Percentiles rank a stretch among this genome's conserved stretches.
These are phyloP conservation scores for Botrytis hyacinthi DNA, from an alignment of 2,329 filamentous ascomycete genomes.

Conservation along the genomic window DNA sequence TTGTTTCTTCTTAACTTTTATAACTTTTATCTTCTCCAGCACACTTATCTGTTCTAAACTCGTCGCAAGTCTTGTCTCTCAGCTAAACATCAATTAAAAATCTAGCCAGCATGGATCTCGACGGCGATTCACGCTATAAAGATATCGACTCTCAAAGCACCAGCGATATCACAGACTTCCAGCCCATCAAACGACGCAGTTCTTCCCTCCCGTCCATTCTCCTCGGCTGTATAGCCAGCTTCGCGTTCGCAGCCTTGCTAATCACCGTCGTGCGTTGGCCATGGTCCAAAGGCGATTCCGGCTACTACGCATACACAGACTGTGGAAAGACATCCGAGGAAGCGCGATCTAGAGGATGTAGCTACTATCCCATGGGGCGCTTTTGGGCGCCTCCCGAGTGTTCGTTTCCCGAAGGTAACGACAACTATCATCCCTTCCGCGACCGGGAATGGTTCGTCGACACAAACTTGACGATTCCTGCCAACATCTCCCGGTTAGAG, in stretches of 20 bases:
- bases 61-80: no score
- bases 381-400: neutral
- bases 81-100: no score
- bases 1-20: no score
- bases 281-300: neutral
- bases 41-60: no score
- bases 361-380: neutral
- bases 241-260: neutral
- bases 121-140: neutral
- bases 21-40: no score
- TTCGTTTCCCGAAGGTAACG: neutral
- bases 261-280: neutral
- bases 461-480: neutral
- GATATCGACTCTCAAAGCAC: neutral
- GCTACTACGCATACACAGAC: neutral
- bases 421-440: constrained; percentile 5
- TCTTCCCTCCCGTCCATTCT: no score
- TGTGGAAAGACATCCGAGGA: neutral
- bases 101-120: neutral
- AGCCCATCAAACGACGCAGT: neutral
- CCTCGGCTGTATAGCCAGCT: no score
- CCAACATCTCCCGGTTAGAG: no score
- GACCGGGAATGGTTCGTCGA: constrained; percentile 5
- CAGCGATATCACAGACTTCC: neutral
- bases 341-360: neutral